Evolutionary conservation across 2,329 filamentous ascomycete species (phyloP).

Genomic region (Penicillium nordicum): DNA sequence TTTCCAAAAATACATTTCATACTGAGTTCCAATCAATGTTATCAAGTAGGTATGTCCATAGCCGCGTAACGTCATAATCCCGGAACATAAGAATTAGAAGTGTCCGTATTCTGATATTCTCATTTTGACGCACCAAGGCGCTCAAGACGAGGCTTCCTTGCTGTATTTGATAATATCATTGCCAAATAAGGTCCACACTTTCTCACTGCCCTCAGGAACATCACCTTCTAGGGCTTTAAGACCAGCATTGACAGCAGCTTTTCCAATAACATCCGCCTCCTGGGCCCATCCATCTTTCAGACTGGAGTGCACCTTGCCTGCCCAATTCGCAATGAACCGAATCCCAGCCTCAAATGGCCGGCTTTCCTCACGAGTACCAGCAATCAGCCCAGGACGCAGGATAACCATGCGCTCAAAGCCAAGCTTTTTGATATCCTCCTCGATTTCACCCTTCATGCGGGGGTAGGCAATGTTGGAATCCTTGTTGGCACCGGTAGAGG

Average conservation of each 20-base stretch:
- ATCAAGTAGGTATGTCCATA: neutral
- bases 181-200: conserved; percentile 39
- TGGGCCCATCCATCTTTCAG: conserved; percentile 68
- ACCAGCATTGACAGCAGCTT: conserved; percentile 38
- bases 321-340: conserved; percentile 52
- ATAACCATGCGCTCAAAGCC: conserved; percentile 78
- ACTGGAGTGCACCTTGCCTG: conserved; percentile 52
- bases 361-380: conserved; percentile 64
- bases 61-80: neutral
- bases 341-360: conserved; percentile 58
- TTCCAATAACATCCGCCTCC: conserved; percentile 67
- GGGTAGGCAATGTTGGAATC: conserved; percentile 54
- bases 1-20: neutral
- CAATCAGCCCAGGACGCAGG: conserved; percentile 68
- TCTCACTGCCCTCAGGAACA: conserved; percentile 38
- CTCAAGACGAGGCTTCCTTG: conserved; percentile 12
- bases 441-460: conserved; percentile 83
- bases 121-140: neutral
- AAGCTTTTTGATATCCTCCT: conserved; percentile 68
- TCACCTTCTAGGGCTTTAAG: conserved; percentile 42
- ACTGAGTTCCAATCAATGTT: neutral
- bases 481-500: conserved; percentile 52
- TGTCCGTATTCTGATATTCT: too few relatives aligned
- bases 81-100: neutral
- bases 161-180: conserved; percentile 37